Evolutionary conservation across 345 rosid genomes (phyloP), one percentile per base, ranked within the genome.

Genomic region (Acer negundo): DNA sequence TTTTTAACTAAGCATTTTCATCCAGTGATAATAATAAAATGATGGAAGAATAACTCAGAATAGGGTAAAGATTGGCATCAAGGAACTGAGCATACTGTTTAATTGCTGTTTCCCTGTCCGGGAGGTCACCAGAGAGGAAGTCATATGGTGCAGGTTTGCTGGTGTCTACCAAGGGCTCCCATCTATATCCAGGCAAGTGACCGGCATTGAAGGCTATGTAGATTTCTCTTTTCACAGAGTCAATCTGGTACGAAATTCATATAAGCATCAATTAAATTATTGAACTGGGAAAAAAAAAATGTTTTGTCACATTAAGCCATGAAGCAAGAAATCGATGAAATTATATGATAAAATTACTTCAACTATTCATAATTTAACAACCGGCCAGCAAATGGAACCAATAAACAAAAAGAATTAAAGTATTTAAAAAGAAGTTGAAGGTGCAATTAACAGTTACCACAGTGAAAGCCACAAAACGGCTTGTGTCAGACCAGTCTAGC

Each of bases 381-480:
- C 5, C 17, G 2, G 46, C 26, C 46, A 26, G 13, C 11, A 6
- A 70, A 47, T 53, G n/a, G 22, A 51, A 40, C 49, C 61, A 64
- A 19, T 17, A 19, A 9, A 24, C 3, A 49, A 66, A 47, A 75
- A 24, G 55, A n/a, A 65, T 12, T 42, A 0, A n/a, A 46, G 16
- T 3, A 47, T 16, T 72, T 58, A 56, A 38, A n/a, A 53, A 42
- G 51, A 64, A 31, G 76, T 62, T 16, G 5, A 12, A 24, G n/a
- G 62, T 6, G n/a, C 35, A 26, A 38, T 24, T 24, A 71, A 78
- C 31, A 73, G 47, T 40, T 88, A 93, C 99, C 98, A 93, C 77
- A 20, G 98, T 90, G 84, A 90, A 91, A 59, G 95, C 98, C 78
- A 93, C 99, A 82, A 90, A 92, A n/a, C 98, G 92, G 82, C 98